Conservation (phyloP, 2,329 filamentous ascomycete species). For the Calonectria hawksworthii region DNA sequence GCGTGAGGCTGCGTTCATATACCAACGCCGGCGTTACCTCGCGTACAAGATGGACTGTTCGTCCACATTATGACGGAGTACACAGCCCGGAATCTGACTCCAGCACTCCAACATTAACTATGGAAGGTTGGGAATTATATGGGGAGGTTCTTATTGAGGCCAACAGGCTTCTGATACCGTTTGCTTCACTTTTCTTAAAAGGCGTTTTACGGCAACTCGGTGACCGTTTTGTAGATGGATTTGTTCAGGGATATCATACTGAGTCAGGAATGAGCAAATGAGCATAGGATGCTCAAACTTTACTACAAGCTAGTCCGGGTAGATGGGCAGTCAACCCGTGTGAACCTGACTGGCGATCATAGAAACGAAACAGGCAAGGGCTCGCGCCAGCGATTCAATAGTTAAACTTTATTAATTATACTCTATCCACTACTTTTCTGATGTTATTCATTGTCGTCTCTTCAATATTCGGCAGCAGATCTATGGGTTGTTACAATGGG, state of each 20-base stretch:
- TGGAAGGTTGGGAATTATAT: not conserved
- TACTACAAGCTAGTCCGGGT: not conserved
- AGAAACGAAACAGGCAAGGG: not conserved
- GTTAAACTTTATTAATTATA: not conserved
- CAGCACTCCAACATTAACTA: not conserved
- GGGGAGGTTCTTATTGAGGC: not conserved
- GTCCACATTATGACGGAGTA: not conserved
- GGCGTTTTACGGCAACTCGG: not conserved
- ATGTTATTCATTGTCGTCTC: not conserved
- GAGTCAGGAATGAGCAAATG: no score
- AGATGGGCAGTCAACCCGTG: not conserved
- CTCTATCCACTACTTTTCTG: not conserved
- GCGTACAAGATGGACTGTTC: constrained; percentile 3
- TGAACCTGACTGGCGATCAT: not conserved
- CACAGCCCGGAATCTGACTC: not conserved
- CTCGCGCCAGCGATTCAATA: not conserved
- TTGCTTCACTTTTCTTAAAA: not conserved
- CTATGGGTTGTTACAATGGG: not conserved
- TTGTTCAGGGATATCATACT: not conserved
- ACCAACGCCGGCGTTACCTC: not conserved
- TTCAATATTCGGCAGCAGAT: not conserved
- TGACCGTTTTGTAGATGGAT: not conserved
- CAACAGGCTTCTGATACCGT: not conserved
- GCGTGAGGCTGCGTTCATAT: not conserved
- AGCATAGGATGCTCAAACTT: not conserved